These are phyloP conservation scores for Castanea crenata DNA, from an alignment of 306 rosid species.

Conservation along the genomic window DNA sequence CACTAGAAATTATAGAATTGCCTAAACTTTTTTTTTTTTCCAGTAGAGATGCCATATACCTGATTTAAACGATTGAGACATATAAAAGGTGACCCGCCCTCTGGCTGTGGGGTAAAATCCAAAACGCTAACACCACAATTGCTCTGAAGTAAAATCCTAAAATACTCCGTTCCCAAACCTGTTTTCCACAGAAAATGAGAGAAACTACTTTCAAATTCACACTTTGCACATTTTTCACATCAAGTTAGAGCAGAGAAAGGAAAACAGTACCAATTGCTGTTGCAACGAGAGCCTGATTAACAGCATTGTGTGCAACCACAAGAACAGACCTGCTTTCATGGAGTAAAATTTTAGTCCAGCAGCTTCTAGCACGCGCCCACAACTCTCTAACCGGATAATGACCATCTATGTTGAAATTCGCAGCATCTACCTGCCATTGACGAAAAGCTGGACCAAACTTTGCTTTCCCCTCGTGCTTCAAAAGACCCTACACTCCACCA, in stretches of 20 bases:
- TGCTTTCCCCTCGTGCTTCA: constrained; percentile 82
- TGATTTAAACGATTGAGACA: constrained; percentile 92
- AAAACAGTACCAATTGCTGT: constrained; percentile 76
- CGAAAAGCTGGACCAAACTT: constrained; percentile 70
- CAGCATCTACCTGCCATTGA: constrained; percentile 84
- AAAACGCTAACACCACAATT: constrained; percentile 92
- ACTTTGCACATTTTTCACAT: constrained; percentile 6
- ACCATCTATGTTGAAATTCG: constrained; percentile 77
- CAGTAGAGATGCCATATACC: constrained; percentile 39
- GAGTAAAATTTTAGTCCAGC: constrained; percentile 71
- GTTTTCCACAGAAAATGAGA: constrained; percentile 14
- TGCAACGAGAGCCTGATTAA: constrained; percentile 97
- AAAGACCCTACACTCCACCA: constrained; percentile 60
- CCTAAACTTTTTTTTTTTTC: not conserved
- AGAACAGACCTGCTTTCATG: constrained; percentile 85
- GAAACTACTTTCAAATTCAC: constrained; percentile 7
- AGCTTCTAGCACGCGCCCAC: constrained; percentile 82
- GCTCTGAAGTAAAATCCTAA: constrained; percentile 89
- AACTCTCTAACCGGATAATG: constrained; percentile 95
- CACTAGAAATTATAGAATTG: not conserved
- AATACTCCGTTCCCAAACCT: constrained; percentile 82
- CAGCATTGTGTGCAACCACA: constrained; percentile 98
- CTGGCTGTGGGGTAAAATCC: constrained; percentile 73
- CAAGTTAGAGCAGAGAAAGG: constrained; percentile 18
- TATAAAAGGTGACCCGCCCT: constrained; percentile 65